These are phyloP conservation scores for Pseudonectria foliicola DNA, from an alignment of 2,329 filamentous ascomycete species.

Conservation along the genomic window DNA sequence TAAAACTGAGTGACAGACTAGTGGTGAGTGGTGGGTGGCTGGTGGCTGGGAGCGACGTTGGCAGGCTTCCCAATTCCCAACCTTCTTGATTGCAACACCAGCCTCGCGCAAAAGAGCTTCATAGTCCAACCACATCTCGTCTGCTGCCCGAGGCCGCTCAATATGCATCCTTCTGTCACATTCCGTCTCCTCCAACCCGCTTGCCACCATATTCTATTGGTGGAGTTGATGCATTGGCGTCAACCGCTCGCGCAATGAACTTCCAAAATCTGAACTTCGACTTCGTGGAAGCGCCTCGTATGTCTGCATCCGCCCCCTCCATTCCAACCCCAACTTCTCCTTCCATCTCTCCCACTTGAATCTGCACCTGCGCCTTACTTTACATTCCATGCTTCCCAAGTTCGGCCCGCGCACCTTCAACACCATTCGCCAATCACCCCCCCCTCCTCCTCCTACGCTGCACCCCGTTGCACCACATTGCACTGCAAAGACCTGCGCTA, in stretches of 20 bases:
- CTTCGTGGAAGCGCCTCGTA: constrained; percentile 31
- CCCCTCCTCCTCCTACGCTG: background rate
- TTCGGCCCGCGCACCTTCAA: background rate
- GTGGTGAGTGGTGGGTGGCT: too few relatives aligned
- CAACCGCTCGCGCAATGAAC: constrained; percentile 29
- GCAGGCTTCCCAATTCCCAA: constrained; percentile 10
- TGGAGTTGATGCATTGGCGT: constrained; percentile 24
- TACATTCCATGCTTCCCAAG: background rate
- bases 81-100: constrained; percentile 19
- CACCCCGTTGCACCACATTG: background rate
- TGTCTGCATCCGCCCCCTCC: constrained; percentile 20
- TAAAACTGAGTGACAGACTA: too few relatives aligned
- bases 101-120: constrained; percentile 20
- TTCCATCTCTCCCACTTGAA: constrained; percentile 2
- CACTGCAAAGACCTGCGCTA: background rate
- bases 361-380: constrained; percentile 2
- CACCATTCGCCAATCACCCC: background rate
- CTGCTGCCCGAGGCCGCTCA: constrained; percentile 20
- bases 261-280: constrained; percentile 30
- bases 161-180: constrained; percentile 25
- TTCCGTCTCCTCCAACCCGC: constrained; percentile 26
- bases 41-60: constrained; percentile 10
- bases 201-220: constrained; percentile 25
- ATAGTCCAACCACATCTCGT: constrained; percentile 29
- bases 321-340: too few relatives aligned